phyloP scores from a whole-genome alignment of 2,329 filamentous ascomycete genomes.

The Mycosphaerella sp. region DNA sequence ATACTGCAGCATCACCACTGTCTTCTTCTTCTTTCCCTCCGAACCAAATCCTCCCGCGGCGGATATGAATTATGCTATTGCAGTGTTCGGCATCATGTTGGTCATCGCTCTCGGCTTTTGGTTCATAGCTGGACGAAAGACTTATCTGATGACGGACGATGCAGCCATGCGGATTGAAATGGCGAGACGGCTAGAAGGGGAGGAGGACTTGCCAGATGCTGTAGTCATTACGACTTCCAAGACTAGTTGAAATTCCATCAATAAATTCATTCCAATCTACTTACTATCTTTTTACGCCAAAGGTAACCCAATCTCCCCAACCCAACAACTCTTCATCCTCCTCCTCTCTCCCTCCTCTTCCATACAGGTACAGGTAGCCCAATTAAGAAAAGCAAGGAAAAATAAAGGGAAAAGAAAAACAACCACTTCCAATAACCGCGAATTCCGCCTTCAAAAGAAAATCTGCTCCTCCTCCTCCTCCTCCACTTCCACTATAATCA shows the following conservation, averaged over 20 bases:
- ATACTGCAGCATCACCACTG: conserved; percentile 48
- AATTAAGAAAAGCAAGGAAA: no score
- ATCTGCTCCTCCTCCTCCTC: no score
- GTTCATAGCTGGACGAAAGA: conserved; percentile 43
- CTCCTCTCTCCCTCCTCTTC: no score
- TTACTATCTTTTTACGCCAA: no score
- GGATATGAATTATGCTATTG: conserved; percentile 56
- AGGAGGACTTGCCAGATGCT: not conserved
- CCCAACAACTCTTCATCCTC: no score
- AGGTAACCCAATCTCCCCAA: no score
- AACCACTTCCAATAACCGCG: no score
- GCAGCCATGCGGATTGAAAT: conserved; percentile 22
- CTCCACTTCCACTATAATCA: no score
- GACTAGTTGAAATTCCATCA: not conserved
- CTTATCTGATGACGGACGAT: conserved; percentile 30
- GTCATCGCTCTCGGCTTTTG: conserved; percentile 47
- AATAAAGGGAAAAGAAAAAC: no score
- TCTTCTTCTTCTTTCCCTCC: conserved; percentile 52
- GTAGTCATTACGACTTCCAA: not conserved
- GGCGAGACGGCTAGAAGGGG: conserved; percentile 14
- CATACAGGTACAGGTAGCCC: no score
- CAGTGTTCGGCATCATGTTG: conserved; percentile 51
- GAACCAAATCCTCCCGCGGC: conserved; percentile 40
- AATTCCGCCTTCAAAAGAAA: no score
- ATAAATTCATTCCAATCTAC: no score